Evolutionary conservation across 441 rosid genomes (phyloP), one percentile per base, ranked within the genome.

Genomic region (Raphanus hybrid): DNA sequence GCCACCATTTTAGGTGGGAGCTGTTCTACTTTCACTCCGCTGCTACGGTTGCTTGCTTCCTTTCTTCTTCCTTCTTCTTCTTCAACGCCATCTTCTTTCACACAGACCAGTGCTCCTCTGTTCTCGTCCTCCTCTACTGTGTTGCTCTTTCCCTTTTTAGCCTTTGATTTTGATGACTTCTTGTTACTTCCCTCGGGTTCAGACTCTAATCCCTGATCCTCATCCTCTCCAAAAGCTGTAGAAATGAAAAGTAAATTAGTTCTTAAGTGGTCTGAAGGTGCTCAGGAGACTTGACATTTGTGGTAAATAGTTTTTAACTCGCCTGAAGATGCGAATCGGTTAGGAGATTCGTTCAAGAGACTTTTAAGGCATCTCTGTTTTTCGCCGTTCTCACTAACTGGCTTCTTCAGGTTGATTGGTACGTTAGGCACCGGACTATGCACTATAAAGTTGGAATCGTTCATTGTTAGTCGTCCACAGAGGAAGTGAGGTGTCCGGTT

Each of bases 1-100:
- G 93, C 91, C 23, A 91, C 85, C 35, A 85, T 73, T 78, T 87
- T 91, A 3, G 90, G 81, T 5, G 97, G 97, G 32, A 91, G 78
- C 18, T 45, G 84, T 64, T 82, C 81, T 6, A 52, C 82, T 62
- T 75, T 79, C 9, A 15, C 68, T 70, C 48, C 77, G 8, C 67
- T 82, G 78, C 70, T 75, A 14, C 74, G 35, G 14, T 45, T 75
- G 34, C 73, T 78, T 55, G 37, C 76, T 64, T 58, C 73, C 8
- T 64, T 70, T 66, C 77, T 75, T 16, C 34, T 66, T 45, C 34
- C 69, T 69, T 50, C 57, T 12, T 52, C 58, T 14, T 15, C 77
- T 14, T 48, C 73, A 27, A 39, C 34, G 3, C 71, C 61, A 29
- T 54, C 74, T 39, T 80, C 83, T 41, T 61, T 67, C 32, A 71